These are phyloP conservation scores for Microbotryum scabiosae DNA, from an alignment of 1,284 basidiomycete species.

Conservation along the genomic window DNA sequence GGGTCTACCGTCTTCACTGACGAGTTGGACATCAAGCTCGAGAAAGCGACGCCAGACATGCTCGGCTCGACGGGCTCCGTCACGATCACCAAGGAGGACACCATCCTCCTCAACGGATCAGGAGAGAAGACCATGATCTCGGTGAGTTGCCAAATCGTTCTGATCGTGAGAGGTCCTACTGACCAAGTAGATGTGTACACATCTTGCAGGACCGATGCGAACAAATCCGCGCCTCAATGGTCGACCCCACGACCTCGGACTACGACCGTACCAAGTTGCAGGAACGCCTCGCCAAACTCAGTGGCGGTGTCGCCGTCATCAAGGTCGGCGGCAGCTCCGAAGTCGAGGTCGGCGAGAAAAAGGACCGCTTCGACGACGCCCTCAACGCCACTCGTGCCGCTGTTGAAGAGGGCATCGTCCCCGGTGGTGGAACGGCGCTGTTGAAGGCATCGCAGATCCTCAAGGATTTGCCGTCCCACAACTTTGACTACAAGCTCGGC, in stretches of 20 bases:
- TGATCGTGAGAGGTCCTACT: too few species aligned
- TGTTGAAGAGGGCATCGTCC: conserved; percentile 95
- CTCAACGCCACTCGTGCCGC: conserved; percentile 86
- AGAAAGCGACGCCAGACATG: conserved; percentile 78
- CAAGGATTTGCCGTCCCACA: conserved; percentile 65
- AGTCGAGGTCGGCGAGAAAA: conserved; percentile 98
- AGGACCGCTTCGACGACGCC: conserved; percentile 97
- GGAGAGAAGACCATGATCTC: conserved; percentile 77
- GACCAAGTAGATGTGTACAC: too few species aligned
- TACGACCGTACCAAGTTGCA: conserved; percentile 94
- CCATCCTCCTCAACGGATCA: conserved; percentile 88
- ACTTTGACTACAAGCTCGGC: conserved; percentile 98
- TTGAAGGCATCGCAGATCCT: conserved; percentile 66
- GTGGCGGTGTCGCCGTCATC: conserved; percentile 95
- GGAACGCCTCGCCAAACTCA: conserved; percentile 91
- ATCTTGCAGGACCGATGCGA: conserved; percentile 81
- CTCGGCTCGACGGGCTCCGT: conserved; percentile 87
- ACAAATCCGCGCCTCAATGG: conserved; percentile 79
- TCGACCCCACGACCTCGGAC: conserved; percentile 77
- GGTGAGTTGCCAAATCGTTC: conserved; percentile 63
- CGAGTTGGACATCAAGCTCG: conserved; percentile 96
- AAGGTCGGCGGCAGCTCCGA: conserved; percentile 90
- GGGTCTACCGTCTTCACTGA: conserved; percentile 97
- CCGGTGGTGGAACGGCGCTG: conserved; percentile 80
- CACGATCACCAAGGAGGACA: conserved; percentile 97